phyloP scores from a whole-genome alignment of 148 eudicot species.

The Chenopodium quinoa region DNA sequence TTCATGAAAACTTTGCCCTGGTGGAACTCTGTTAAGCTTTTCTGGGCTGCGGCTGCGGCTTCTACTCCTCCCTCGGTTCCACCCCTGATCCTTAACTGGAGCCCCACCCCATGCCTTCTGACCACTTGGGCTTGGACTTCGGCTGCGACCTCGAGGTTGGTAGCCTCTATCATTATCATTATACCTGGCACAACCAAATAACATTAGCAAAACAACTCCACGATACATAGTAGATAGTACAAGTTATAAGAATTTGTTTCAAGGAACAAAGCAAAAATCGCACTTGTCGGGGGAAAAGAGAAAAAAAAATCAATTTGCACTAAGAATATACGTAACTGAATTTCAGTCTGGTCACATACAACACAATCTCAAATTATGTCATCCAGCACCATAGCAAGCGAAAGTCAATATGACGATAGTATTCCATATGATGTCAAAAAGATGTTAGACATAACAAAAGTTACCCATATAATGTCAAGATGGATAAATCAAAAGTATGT shows the following conservation, averaged over 20 bases:
- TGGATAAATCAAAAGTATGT: too few species aligned
- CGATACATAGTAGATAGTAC: neutral
- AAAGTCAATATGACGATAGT: neutral
- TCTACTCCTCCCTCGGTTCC: conserved; percentile 31
- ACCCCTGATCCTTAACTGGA: conserved; percentile 31
- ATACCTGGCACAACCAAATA: conserved; percentile 25
- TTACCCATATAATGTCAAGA: too few species aligned
- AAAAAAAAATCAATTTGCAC: neutral
- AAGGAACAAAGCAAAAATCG: neutral
- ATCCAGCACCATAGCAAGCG: neutral
- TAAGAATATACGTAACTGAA: neutral
- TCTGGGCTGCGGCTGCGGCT: conserved; percentile 50
- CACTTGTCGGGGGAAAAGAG: neutral
- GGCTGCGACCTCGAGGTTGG: conserved; percentile 40
- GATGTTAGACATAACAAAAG: neutral
- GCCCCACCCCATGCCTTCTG: conserved; percentile 35
- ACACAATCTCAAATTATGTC: neutral
- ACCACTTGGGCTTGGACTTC: conserved; percentile 37
- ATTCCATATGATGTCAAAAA: neutral
- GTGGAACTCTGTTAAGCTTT: conserved; percentile 37
- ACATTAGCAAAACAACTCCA: neutral
- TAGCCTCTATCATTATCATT: conserved; percentile 35
- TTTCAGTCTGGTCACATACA: neutral
- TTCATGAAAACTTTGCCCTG: conserved; percentile 55
- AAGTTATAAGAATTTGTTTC: neutral